Conservation (phyloP, 2,329 filamentous ascomycete genomes). For the Cladosporium sp. region DNA sequence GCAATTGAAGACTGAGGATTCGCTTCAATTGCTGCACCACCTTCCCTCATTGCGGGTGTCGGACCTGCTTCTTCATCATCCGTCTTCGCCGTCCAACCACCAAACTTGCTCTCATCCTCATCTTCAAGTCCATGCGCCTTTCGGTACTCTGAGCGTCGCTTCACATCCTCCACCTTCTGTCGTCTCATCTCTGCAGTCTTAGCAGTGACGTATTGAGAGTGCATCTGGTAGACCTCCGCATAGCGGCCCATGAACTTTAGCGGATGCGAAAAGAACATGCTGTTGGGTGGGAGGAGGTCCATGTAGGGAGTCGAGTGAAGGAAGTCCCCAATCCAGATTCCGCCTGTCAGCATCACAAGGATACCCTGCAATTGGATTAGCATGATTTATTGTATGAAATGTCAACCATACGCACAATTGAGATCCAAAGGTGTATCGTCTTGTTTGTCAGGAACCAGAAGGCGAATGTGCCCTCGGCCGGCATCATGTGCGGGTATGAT, state of each 20-base stretch:
- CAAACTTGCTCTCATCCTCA: conserved; percentile 44
- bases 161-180: conserved; percentile 74
- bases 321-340: conserved; percentile 75
- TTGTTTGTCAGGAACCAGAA: conserved; percentile 79
- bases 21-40: conserved; percentile 26
- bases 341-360: conserved; percentile 62
- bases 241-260: conserved; percentile 61
- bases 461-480: conserved; percentile 73
- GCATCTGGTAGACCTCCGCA: conserved; percentile 68
- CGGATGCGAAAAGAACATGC: conserved; percentile 65
- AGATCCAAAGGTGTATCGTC: conserved; percentile 74
- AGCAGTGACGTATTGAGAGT: conserved; percentile 65
- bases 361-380: conserved; percentile 49
- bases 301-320: conserved; percentile 71
- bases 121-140: conserved; percentile 77
- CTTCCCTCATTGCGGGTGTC: conserved; percentile 32
- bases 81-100: conserved; percentile 40
- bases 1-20: conserved; percentile 22
- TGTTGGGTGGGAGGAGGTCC: conserved; percentile 69
- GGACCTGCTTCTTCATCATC: conserved; percentile 31
- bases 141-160: conserved; percentile 80
- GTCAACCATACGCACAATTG: conserved; percentile 57
- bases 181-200: conserved; percentile 67
- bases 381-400: neutral
- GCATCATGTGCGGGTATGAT: conserved; percentile 85